Conservation (phyloP, 306 rosid genomes). For the Clitoria ternatea region DNA sequence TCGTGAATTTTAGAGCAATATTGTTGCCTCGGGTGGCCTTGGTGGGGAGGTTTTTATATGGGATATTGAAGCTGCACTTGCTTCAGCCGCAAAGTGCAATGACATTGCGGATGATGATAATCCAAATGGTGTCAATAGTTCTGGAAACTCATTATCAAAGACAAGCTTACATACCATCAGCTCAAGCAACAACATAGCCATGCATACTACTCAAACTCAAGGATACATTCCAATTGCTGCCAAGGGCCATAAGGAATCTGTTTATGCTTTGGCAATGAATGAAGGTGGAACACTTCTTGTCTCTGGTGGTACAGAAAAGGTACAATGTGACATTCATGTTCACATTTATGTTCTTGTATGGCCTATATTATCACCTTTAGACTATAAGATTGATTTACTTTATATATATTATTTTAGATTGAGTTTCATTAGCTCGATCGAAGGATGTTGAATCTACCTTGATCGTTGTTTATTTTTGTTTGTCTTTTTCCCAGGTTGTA, state of each 20-base stretch:
- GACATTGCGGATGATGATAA: slow-evolving; percentile 63
- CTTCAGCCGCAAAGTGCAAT: slow-evolving; percentile 55
- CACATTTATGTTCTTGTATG: slow-evolving; percentile 19
- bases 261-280: slow-evolving; percentile 95
- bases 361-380: slow-evolving; percentile 10
- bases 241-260: slow-evolving; percentile 95
- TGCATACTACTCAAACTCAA: slow-evolving; percentile 57
- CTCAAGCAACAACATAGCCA: slow-evolving; percentile 74
- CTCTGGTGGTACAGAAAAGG: slow-evolving; percentile 99
- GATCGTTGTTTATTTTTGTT: slow-evolving; percentile 1
- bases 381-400: neutral
- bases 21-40: slow-evolving; percentile 98
- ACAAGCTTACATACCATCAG: slow-evolving; percentile 66
- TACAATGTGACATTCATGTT: slow-evolving; percentile 29
- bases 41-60: slow-evolving; percentile 97
- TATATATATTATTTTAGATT: neutral
- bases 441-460: slow-evolving; percentile 1
- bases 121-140: slow-evolving; percentile 61
- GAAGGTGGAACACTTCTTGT: slow-evolving; percentile 85
- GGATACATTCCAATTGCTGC: slow-evolving; percentile 81
- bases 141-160: slow-evolving; percentile 49
- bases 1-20: slow-evolving; percentile 95
- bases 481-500: slow-evolving; percentile 52
- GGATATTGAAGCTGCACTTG: slow-evolving; percentile 80
- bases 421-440: neutral